Evolutionary conservation across 495 filamentous ascomycete species (phyloP).

Genomic region (Penicillium angulare): DNA sequence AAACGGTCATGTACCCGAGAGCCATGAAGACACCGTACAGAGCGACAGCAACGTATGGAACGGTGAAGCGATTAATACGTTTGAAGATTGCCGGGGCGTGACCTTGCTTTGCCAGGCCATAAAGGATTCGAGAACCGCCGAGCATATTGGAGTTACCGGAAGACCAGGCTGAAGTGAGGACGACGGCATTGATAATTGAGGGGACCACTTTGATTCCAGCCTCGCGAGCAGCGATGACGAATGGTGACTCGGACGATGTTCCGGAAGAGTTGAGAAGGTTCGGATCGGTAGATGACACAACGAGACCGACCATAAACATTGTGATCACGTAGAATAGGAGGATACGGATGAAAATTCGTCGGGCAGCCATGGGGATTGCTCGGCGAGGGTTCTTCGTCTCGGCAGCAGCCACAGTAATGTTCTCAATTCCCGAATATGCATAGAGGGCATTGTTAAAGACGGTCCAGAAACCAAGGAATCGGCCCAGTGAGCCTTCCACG

Average conservation of each 20-base stretch:
- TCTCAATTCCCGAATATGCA: conserved; percentile 54
- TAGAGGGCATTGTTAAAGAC: conserved; percentile 56
- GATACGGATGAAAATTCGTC: conserved; percentile 40
- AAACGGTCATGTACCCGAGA: conserved; percentile 56
- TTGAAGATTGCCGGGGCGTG: conserved; percentile 45
- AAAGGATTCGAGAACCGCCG: conserved; percentile 44
- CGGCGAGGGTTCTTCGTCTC: conserved; percentile 36
- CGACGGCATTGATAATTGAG: conserved; percentile 50
- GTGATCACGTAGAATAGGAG: conserved; percentile 42
- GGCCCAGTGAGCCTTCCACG: conserved; percentile 14
- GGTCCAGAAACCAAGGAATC: conserved; percentile 53
- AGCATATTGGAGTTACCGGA: conserved; percentile 49
- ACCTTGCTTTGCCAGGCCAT: conserved; percentile 40
- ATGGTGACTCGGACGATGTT: conserved; percentile 45
- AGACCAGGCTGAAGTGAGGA: conserved; percentile 45
- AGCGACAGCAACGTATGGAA: conserved; percentile 53
- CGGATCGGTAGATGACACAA: conserved; percentile 44
- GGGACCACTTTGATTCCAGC: conserved; percentile 42
- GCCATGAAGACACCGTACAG: conserved; percentile 50
- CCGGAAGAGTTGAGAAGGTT: conserved; percentile 41
- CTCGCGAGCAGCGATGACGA: conserved; percentile 48
- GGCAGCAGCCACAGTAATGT: conserved; percentile 48
- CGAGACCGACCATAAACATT: conserved; percentile 42
- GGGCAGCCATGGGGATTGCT: conserved; percentile 39
- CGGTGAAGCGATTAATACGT: conserved; percentile 56